These are phyloP conservation scores for Corchorus capsularis DNA, from an alignment of 345 rosid genomes.

Conservation along the genomic window DNA sequence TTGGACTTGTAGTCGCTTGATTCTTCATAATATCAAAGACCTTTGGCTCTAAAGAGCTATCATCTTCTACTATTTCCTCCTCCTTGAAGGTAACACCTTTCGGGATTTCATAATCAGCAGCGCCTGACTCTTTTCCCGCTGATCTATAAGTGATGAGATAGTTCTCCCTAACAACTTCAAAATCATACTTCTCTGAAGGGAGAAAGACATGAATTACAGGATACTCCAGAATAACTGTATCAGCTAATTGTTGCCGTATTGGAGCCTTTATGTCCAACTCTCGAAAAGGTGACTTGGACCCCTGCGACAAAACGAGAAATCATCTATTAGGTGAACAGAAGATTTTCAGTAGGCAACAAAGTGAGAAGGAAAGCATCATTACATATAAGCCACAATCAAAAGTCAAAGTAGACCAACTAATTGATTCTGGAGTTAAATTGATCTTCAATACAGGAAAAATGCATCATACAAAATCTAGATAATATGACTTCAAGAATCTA, in stretches of 20 bases:
- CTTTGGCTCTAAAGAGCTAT: conserved; percentile 39
- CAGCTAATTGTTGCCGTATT: conserved; percentile 60
- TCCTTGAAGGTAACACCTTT: conserved; percentile 56
- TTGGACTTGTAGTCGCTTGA: conserved; percentile 25
- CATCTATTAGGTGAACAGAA: conserved; percentile 2
- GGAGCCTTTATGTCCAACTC: conserved; percentile 65
- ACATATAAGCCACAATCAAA: conserved; percentile 2
- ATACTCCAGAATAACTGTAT: conserved; percentile 64
- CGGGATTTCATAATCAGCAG: conserved; percentile 32
- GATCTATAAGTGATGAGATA: conserved; percentile 21
- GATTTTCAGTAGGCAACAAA: neutral
- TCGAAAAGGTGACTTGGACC: conserved; percentile 61
- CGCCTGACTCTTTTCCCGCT: conserved; percentile 29
- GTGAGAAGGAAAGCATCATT: conserved; percentile 5
- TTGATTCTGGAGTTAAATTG: neutral
- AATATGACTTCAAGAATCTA: neutral
- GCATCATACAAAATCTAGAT: neutral
- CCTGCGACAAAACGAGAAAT: conserved; percentile 42
- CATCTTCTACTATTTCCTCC: conserved; percentile 70
- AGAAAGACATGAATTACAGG: conserved; percentile 88
- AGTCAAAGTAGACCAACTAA: neutral
- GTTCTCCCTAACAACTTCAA: conserved; percentile 56
- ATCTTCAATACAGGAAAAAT: neutral
- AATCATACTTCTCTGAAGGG: conserved; percentile 58
- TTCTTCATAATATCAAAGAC: conserved; percentile 47